Conservation (phyloP, 805 yeast species). For the Candida nemodendra region DNA sequence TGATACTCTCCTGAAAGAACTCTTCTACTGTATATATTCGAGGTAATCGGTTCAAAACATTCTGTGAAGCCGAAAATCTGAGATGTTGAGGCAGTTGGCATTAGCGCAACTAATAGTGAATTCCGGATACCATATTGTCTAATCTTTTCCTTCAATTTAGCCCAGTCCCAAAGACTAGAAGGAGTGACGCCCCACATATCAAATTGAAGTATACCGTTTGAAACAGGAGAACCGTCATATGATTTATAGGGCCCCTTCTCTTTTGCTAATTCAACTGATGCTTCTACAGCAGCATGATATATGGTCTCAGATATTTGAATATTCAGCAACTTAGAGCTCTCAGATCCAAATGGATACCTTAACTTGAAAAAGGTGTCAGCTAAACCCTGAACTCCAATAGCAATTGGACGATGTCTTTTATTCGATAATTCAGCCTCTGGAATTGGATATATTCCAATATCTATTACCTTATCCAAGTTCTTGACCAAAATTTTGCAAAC, state of each 20-base stretch:
- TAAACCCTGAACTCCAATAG: conserved; percentile 97
- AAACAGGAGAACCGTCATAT: conserved; percentile 85
- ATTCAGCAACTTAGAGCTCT: conserved; percentile 72
- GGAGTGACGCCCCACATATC: conserved; percentile 87
- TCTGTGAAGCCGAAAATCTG: conserved; percentile 92
- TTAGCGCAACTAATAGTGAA: conserved; percentile 86
- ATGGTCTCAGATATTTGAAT: conserved; percentile 91
- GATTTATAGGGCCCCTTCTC: conserved; percentile 67
- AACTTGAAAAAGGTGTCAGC: conserved; percentile 84
- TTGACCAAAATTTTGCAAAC: conserved; percentile 74
- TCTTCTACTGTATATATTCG: conserved; percentile 87
- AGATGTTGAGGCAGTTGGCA: conserved; percentile 98
- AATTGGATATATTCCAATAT: conserved; percentile 82
- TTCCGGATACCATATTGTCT: conserved; percentile 72
- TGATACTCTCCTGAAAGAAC: conserved; percentile 93
- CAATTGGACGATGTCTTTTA: conserved; percentile 84
- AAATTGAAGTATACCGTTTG: conserved; percentile 79
- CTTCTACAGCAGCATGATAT: conserved; percentile 89
- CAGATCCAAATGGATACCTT: conserved; percentile 83
- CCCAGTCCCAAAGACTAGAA: conserved; percentile 87
- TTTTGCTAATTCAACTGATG: conserved; percentile 78
- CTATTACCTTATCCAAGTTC: conserved; percentile 81
- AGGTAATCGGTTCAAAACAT: conserved; percentile 95
- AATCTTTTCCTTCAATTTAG: conserved; percentile 57
- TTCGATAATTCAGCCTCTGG: conserved; percentile 74